These are phyloP conservation scores for Hymenotorrendiella dingleyae DNA, from an alignment of 2,329 filamentous ascomycete genomes.

Conservation along the genomic window DNA sequence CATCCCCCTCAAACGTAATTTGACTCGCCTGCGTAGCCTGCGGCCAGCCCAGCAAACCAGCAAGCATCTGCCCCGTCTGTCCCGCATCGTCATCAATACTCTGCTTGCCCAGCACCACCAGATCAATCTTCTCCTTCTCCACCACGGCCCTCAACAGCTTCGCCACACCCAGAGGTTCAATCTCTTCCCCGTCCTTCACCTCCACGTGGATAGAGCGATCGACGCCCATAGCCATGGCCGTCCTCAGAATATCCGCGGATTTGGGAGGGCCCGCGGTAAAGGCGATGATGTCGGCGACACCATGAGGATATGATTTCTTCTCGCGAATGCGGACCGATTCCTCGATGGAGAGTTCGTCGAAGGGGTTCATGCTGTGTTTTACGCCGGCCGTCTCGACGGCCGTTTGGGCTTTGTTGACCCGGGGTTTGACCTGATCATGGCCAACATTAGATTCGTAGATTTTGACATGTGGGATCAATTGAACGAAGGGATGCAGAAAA, in stretches of 20 bases:
- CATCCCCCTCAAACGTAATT: constrained; percentile 65
- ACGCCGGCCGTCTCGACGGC: constrained; percentile 88
- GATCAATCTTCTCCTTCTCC: constrained; percentile 77
- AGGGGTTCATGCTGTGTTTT: constrained; percentile 98
- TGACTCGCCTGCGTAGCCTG: constrained; percentile 92
- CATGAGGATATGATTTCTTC: constrained; percentile 63
- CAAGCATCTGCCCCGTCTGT: constrained; percentile 98
- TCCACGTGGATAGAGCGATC: constrained; percentile 90
- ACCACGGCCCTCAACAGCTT: constrained; percentile 81
- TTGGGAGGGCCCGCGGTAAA: constrained; percentile 86
- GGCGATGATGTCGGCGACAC: constrained; percentile 87
- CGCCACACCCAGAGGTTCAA: constrained; percentile 87
- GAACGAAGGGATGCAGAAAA: neutral
- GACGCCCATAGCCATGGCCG: constrained; percentile 97
- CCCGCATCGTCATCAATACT: constrained; percentile 93
- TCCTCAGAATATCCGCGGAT: constrained; percentile 81
- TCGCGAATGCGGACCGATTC: constrained; percentile 94
- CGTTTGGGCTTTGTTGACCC: constrained; percentile 68
- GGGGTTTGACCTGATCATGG: constrained; percentile 65
- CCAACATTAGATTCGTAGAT: neutral
- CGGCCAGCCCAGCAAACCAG: constrained; percentile 82
- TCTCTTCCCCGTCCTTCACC: constrained; percentile 63
- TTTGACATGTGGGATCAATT: neutral
- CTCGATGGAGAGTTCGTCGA: constrained; percentile 97
- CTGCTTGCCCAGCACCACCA: constrained; percentile 95